Evolutionary conservation across 305 asterid genomes (phyloP), one percentile per base, ranked within the genome.

Genomic region (Fraxinus ornus): DNA sequence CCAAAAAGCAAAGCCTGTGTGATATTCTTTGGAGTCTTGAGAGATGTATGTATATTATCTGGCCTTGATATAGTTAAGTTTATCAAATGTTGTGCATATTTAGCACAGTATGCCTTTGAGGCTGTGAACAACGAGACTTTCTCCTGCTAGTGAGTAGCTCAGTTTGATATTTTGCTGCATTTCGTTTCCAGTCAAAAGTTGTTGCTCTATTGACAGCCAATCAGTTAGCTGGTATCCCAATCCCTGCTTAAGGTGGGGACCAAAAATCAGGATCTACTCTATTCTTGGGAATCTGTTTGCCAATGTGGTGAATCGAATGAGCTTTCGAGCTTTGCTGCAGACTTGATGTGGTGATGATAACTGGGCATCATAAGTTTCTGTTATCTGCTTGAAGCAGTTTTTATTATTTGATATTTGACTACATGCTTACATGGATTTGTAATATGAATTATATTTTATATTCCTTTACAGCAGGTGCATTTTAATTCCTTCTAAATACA

Each of bases 401-500:
- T 17, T 66, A 35, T 7, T 17, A 66, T 22, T 66, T 76, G 41
- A 70, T 66, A 66, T 77, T 5, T 30, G 41, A 47, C 44, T 76
- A 21, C 19, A 19, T 57, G 22, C 21, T 52, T 73, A 70, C 36
- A 4, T 19, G 74, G 32, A 32, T 49, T 68, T 78, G 32, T 78
- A 7, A n/a, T 32, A 19, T 78, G 52, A 19, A 33, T 78, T 32
- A 41, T 78, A 26, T 28, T 47, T 79, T 41, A 71, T 71, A 30
- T 78, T 41, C 75, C 72, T 75, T 41, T 57, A 21, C n/a, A 36
- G 70, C 75, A 41, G 30, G 33, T 62, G 13, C 78, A 39, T 81
- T 77, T 22, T 75, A 35, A 62, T 80, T 80, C 84, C 79, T 75
- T 49, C 57, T 70, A 76, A 81, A 21, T 79, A 76, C 44, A 37